These are phyloP conservation scores for Simmondsia chinensis DNA, from an alignment of 148 eudicot species.

Conservation along the genomic window DNA sequence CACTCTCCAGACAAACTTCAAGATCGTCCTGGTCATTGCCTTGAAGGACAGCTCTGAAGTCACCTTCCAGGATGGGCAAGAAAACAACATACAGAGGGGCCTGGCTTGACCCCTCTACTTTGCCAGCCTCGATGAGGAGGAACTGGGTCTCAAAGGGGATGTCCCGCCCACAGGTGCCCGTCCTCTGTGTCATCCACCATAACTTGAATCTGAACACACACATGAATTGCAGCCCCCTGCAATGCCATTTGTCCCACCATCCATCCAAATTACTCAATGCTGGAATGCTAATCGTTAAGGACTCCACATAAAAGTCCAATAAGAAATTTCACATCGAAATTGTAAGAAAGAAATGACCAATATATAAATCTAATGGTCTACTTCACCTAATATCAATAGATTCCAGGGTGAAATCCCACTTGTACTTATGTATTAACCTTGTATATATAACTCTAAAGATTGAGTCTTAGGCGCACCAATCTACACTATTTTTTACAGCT, in stretches of 20 bases:
- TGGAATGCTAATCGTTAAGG: too few species aligned
- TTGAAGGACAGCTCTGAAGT: constrained; percentile 83
- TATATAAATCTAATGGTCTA: too few species aligned
- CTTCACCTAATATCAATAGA: too few species aligned
- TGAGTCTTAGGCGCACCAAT: too few species aligned
- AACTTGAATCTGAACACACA: constrained; percentile 77
- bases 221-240: constrained; percentile 75
- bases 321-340: too few species aligned
- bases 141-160: constrained; percentile 82
- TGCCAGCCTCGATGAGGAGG: constrained; percentile 64
- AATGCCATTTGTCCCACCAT: background rate
- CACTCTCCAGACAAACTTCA: constrained; percentile 86
- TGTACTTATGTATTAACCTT: too few species aligned
- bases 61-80: constrained; percentile 79
- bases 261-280: background rate
- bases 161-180: constrained; percentile 61
- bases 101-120: too few species aligned
- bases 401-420: too few species aligned
- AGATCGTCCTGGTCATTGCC: constrained; percentile 64
- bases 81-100: constrained; percentile 42
- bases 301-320: too few species aligned
- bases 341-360: too few species aligned
- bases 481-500: too few species aligned
- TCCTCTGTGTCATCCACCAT: constrained; percentile 97
- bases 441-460: too few species aligned